Percentiles rank a stretch among this genome's conserved stretches.
Conservation (phyloP, 2,329 filamentous ascomycete genomes). For the Pseudogymnoascus verrucosus region DNA sequence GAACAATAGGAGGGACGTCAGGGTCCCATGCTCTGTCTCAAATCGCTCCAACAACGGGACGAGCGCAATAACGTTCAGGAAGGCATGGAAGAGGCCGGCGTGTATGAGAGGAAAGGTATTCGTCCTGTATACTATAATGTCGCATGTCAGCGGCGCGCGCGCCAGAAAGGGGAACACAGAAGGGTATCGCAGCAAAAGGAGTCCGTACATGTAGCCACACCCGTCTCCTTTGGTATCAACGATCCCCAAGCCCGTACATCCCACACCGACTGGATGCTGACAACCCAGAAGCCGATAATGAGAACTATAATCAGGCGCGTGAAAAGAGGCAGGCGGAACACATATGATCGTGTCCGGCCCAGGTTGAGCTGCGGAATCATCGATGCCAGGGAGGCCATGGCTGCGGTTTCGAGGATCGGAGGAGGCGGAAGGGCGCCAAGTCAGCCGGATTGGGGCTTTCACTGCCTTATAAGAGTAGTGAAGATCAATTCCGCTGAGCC, state of each 20-base stretch:
- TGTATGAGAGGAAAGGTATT: conserved; percentile 92
- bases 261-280: conserved; percentile 62
- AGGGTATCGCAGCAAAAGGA: conserved; percentile 9
- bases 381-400: conserved; percentile 20
- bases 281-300: conserved; percentile 62
- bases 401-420: conserved; percentile 3
- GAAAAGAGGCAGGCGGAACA: conserved; percentile 79
- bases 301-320: conserved; percentile 63
- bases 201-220: conserved; percentile 59
- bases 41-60: conserved; percentile 89
- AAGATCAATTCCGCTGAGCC: not conserved
- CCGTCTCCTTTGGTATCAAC: conserved; percentile 69
- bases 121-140: conserved; percentile 70
- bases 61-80: conserved; percentile 72
- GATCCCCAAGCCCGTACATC: conserved; percentile 69
- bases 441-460: conserved; percentile 3
- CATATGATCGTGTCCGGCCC: conserved; percentile 67
- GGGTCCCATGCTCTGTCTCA: conserved; percentile 83
- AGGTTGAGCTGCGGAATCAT: conserved; percentile 52
- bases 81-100: conserved; percentile 66
- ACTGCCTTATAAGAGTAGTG: not conserved
- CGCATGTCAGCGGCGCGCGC: conserved; percentile 1
- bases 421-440: conserved; percentile 1
- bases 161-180: not conserved
- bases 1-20: conserved; percentile 81